Conservation (phyloP, 2,329 filamentous ascomycete species). For the Blastomyces gilchristii region DNA sequence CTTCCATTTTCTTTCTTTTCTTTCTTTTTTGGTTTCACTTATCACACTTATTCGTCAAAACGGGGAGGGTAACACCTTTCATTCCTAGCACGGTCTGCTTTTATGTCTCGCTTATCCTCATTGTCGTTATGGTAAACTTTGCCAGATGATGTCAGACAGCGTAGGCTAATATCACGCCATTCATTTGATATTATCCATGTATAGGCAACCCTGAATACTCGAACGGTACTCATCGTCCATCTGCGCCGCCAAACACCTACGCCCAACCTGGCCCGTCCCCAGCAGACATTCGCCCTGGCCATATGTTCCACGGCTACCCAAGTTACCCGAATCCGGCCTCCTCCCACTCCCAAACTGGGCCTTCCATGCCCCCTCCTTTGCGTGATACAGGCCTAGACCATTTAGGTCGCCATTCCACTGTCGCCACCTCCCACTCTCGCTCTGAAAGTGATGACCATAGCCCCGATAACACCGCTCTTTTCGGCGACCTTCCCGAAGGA, state of each 20-base stretch:
- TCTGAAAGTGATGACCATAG: conserved; percentile 19
- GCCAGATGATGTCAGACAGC: conserved; percentile 20
- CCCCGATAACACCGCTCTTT: conserved; percentile 48
- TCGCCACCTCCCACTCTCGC: conserved; percentile 26
- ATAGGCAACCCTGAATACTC: conserved; percentile 32
- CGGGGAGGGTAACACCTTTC: background rate
- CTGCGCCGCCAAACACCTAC: conserved; percentile 45
- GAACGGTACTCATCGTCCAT: conserved; percentile 50
- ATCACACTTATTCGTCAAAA: background rate
- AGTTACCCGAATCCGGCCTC: conserved; percentile 46
- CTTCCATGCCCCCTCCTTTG: conserved; percentile 56
- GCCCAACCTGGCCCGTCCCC: conserved; percentile 43
- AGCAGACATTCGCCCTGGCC: conserved; percentile 60
- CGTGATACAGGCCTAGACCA: conserved; percentile 44
- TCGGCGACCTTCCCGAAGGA: conserved; percentile 76
- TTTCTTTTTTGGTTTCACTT: conserved; percentile 17
- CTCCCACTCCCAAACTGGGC: conserved; percentile 33
- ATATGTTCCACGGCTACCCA: conserved; percentile 63
- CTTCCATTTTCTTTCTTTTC: conserved; percentile 11
- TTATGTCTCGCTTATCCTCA: conserved; percentile 14
- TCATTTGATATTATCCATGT: conserved; percentile 18
- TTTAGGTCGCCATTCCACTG: conserved; percentile 25
- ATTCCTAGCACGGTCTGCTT: background rate
- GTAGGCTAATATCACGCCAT: conserved; percentile 34
- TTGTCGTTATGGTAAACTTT: conserved; percentile 9